Evolutionary conservation across 2,329 filamentous ascomycete genomes (phyloP).

Genomic region (Colletotrichum gloeosporioides): DNA sequence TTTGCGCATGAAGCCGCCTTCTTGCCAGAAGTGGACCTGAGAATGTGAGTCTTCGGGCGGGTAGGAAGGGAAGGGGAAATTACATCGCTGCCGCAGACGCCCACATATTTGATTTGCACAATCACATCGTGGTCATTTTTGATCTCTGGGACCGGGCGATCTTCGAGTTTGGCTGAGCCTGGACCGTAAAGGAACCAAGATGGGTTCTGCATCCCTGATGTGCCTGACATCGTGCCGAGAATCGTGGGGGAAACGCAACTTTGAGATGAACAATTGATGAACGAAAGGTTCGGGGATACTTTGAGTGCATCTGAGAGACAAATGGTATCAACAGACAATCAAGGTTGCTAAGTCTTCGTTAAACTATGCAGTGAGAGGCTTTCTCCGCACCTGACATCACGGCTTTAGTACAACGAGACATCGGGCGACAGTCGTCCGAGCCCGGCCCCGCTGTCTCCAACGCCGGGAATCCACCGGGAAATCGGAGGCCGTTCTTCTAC

Average conservation of each 20-base stretch:
- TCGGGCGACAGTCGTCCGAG: background rate
- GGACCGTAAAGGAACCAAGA: slow-evolving; percentile 24
- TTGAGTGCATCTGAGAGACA: background rate
- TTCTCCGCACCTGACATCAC: background rate
- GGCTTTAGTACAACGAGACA: background rate
- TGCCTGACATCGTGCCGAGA: background rate
- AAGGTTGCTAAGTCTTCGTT: background rate
- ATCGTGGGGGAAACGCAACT: background rate
- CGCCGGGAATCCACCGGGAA: slow-evolving; percentile 22
- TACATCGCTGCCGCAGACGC: slow-evolving; percentile 33
- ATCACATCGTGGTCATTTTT: slow-evolving; percentile 29
- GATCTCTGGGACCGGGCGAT: slow-evolving; percentile 25
- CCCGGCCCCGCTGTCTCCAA: background rate
- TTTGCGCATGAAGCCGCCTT: slow-evolving; percentile 17
- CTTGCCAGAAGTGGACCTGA: slow-evolving; percentile 19
- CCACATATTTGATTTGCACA: slow-evolving; percentile 27
- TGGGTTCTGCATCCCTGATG: slow-evolving; percentile 15
- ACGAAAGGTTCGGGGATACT: background rate
- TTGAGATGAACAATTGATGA: background rate
- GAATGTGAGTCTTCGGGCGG: background rate
- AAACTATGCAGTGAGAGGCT: background rate
- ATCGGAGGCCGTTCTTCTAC: background rate
- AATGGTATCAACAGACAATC: background rate
- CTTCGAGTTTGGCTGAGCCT: slow-evolving; percentile 22
- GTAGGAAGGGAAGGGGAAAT: background rate